phyloP scores from a whole-genome alignment of 2,329 filamentous ascomycete genomes.

The Aspergillus puulaauensis region DNA sequence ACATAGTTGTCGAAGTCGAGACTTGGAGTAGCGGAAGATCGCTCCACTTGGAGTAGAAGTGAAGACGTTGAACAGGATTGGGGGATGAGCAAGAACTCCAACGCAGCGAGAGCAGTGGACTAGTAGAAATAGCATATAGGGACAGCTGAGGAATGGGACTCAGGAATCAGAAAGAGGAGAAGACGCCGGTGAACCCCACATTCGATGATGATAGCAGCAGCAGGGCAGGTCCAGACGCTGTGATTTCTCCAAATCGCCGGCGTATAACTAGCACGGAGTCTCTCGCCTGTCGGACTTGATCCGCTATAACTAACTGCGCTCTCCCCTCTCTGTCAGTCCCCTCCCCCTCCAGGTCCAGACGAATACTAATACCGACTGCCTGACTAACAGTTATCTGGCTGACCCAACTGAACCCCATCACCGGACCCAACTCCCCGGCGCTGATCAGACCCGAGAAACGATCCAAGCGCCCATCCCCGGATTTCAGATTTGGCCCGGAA shows the following conservation, averaged over 20 bases:
- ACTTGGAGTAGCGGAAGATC: conserved; percentile 7
- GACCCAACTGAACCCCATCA: not conserved
- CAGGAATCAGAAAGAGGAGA: not conserved
- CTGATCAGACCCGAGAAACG: conserved; percentile 1
- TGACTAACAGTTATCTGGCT: not conserved
- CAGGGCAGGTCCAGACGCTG: conserved; percentile 1
- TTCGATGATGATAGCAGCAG: not conserved
- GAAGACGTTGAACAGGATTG: conserved; percentile 4
- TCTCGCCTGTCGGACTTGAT: conserved; percentile 19
- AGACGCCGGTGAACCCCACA: conserved; percentile 12
- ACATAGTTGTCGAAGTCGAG: conserved; percentile 14
- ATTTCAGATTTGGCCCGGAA: not conserved
- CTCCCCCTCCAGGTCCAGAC: not conserved
- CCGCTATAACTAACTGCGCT: conserved; percentile 1
- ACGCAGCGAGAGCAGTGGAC: not conserved
- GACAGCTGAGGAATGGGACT: not conserved
- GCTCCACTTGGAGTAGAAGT: conserved; percentile 23
- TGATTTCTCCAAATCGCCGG: conserved; percentile 11
- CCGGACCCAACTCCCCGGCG: not conserved
- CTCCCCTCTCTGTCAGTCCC: too few relatives aligned
- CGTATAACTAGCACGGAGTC: not conserved
- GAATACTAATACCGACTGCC: not conserved
- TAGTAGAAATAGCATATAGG: not conserved
- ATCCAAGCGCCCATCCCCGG: not conserved
- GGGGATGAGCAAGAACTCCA: not conserved